Evolutionary conservation across 352 stramenopile genomes (phyloP), one percentile per base, ranked within the genome.

Genomic region (Globisporangium barbulae): DNA sequence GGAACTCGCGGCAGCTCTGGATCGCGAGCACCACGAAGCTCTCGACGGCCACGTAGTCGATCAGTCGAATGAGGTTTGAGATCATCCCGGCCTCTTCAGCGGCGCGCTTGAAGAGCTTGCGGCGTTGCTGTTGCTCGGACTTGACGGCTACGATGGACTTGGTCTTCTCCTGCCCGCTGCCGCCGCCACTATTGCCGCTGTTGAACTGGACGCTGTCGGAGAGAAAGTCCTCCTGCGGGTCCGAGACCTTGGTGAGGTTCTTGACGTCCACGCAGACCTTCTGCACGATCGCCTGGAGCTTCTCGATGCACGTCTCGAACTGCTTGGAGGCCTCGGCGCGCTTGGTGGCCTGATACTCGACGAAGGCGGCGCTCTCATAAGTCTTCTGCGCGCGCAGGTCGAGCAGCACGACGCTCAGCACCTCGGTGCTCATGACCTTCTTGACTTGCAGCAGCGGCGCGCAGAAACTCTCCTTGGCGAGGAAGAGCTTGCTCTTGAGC

Each of bases 121-220:
- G 79, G 19, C 90, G 79, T 53, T 97, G 84, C 41, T 88, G 74
- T 54, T 94, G 87, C 57, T 98, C 94, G 9, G 91, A 83, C 65
- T 98, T 98, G 33, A 96, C 73, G 3, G 91, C 91, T 0, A 97
- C 88, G 53, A 98, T 94, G n/a, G 88, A 97, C 59, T 97, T 97
- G 25, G 81, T 96, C 62, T 97, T 97, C 53, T 91, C 80, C 35
- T 92, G 84, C 9, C 22, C 15, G 0, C 67, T 71, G 21, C 56
- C 66, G 5, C 72, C 63, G 3, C 69, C 5, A 59, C 41, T 47
- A 15, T 21, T 41, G 17, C 49, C 49, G 5, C 42, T 19, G 9
- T n/a, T n/a, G 19, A 44, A 42, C 53, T 2, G 78, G 19, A 25
- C 64, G 17, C 69, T 71, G 53, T 90, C 78, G 0, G 77, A 79